A percentile compares a stretch with the other conserved stretches of the same genome.
Evolutionary conservation across 2,329 filamentous ascomycete species (phyloP).

Genomic region (Paraphaeosphaeria minitans): DNA sequence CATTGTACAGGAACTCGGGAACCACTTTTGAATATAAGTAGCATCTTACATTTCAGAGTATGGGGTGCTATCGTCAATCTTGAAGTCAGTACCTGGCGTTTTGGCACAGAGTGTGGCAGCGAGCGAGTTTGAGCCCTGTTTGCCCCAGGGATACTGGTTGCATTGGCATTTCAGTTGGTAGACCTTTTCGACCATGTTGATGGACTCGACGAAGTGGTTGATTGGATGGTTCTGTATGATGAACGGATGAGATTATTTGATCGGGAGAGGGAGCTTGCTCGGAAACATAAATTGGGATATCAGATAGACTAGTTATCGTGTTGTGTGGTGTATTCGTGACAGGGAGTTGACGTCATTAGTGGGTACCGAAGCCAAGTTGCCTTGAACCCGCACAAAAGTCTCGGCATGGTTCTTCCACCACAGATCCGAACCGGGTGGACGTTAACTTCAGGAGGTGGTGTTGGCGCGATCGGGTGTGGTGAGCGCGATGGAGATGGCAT

Average conservation of each 20-base stretch:
- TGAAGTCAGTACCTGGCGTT: slow-evolving; percentile 66
- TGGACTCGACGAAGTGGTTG: not conserved
- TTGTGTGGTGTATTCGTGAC: slow-evolving; percentile 26
- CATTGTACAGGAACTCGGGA: not conserved
- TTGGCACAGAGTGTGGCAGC: slow-evolving; percentile 69
- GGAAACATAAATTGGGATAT: slow-evolving; percentile 5
- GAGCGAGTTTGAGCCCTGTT: slow-evolving; percentile 67
- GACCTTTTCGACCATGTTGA: slow-evolving; percentile 56
- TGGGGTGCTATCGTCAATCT: slow-evolving; percentile 65
- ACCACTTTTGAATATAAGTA: no score
- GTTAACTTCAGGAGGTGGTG: not conserved
- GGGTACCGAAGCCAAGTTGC: slow-evolving; percentile 15
- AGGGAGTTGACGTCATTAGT: slow-evolving; percentile 38
- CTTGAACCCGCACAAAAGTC: not conserved
- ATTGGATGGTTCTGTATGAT: not conserved
- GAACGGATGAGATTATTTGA: not conserved
- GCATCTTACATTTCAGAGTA: slow-evolving; percentile 63
- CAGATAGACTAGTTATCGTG: slow-evolving; percentile 12
- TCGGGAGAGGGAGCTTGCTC: not conserved
- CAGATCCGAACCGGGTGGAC: not conserved
- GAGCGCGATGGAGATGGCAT: not conserved
- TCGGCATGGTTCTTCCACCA: not conserved
- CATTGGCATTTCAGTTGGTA: slow-evolving; percentile 61
- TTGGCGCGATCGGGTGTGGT: slow-evolving; percentile 7
- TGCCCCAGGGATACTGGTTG: slow-evolving; percentile 74